phyloP scores from a whole-genome alignment of 176 grass and related monocot genomes.

The Eragrostis curvula region DNA sequence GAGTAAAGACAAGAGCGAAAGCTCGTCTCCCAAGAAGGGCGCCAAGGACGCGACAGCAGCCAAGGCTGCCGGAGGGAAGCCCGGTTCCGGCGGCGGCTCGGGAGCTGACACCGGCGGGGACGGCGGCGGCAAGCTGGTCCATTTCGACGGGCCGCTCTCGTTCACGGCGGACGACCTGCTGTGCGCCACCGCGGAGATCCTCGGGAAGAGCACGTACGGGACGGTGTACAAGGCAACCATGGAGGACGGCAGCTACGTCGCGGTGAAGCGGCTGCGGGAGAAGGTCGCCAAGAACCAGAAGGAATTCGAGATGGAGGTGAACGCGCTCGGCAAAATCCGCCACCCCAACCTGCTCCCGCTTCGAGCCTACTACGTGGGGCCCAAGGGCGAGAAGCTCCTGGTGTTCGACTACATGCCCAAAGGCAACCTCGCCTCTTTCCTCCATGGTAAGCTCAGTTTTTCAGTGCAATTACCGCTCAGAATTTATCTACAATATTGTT shows the following conservation, averaged over 20 bases:
- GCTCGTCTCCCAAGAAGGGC: constrained; percentile 41
- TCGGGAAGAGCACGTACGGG: constrained; percentile 97
- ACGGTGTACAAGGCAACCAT: constrained; percentile 96
- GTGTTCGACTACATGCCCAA: constrained; percentile 97
- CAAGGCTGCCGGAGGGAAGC: constrained; percentile 56
- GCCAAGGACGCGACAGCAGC: constrained; percentile 22
- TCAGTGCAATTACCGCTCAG: background rate
- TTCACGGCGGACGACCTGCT: constrained; percentile 93
- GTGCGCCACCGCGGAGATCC: constrained; percentile 95
- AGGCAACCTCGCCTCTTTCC: constrained; percentile 82
- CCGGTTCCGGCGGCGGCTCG: background rate
- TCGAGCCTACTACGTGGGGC: constrained; percentile 80
- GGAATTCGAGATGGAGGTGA: constrained; percentile 90
- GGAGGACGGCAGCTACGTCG: constrained; percentile 86
- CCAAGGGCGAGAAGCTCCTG: constrained; percentile 96
- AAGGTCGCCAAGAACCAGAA: constrained; percentile 89
- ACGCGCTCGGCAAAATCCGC: constrained; percentile 72
- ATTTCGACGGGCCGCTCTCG: constrained; percentile 73
- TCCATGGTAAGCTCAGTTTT: constrained; percentile 69
- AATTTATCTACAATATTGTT: background rate
- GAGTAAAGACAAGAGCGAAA: constrained; percentile 53
- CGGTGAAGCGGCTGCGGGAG: constrained; percentile 89
- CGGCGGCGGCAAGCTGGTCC: constrained; percentile 78
- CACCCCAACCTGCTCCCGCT: constrained; percentile 84
- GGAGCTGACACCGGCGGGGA: constrained; percentile 52